Conservation (phyloP, 805 yeast genomes). For the Barnettozyma wickerhamii region DNA sequence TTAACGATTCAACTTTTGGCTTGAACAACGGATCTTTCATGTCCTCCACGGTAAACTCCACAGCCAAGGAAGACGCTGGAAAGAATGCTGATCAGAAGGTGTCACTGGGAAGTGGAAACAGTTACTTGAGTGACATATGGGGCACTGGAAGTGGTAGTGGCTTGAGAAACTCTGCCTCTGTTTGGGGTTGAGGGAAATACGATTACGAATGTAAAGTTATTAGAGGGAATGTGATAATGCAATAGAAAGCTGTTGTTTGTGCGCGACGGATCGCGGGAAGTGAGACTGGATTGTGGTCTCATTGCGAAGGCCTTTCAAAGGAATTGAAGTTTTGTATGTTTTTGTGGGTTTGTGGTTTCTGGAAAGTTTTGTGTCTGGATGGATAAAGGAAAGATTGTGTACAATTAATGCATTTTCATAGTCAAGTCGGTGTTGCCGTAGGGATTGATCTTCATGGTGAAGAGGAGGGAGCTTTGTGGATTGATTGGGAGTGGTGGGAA, state of each 20-base stretch:
- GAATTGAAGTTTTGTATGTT: too few relatives aligned
- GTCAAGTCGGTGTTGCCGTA: background rate
- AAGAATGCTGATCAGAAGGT: conserved; percentile 12
- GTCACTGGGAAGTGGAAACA: conserved; percentile 17
- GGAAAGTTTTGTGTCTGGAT: too few relatives aligned
- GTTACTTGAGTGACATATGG: conserved; percentile 26
- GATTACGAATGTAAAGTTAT: too few relatives aligned
- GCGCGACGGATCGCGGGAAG: too few relatives aligned
- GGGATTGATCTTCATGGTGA: background rate
- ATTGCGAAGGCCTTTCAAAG: too few relatives aligned
- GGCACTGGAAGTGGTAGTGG: conserved; percentile 16
- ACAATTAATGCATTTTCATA: background rate
- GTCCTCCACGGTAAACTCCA: conserved; percentile 10
- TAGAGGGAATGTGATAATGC: background rate
- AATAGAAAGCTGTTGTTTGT: too few relatives aligned
- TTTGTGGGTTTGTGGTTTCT: too few relatives aligned
- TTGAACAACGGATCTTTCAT: conserved; percentile 12
- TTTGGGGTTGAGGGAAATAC: conserved; percentile 24
- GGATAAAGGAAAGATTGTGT: conserved; percentile 1
- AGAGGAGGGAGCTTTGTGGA: too few relatives aligned
- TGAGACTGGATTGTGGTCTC: too few relatives aligned
- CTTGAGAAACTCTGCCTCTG: conserved; percentile 22
- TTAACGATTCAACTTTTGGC: conserved; percentile 16
- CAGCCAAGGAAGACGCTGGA: conserved; percentile 6
- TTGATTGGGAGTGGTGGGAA: too few relatives aligned